Evolutionary conservation across 257 asterid species (phyloP), one percentile per base, ranked within the genome.

Genomic region (Ballota nigra): DNA sequence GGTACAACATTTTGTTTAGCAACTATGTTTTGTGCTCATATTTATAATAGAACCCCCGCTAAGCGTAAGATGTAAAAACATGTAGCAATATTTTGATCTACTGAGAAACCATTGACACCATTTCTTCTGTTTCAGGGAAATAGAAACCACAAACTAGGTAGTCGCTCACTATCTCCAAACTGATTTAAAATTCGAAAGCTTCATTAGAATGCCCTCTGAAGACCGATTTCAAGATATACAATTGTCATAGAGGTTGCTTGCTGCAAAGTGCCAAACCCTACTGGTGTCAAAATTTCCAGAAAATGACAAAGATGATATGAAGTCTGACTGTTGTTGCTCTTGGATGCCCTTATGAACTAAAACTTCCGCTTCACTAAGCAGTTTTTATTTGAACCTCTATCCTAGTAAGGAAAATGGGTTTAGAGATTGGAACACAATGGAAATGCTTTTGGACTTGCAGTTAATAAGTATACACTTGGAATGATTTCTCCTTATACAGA

Each of bases 71-170:
- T 40, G 53, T 57, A 63, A 41, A n/a, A 36, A 13, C 43, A 6
- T 72, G 22, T 16, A 20, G 24, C 65, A 65, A 38, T 58, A 8
- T 34, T 49, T 10, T 19, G 20, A 56, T 31, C 53, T 63, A 64
- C 36, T 24, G 38, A 36, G n/a, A 41, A 33, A 66, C 41, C 23
- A 55, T 24, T 40, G 36, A 63, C 52, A 4, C 18, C 22, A 43
- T 62, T 34, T 49, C 8, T 55, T 80, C 70, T 36, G 45, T 62
- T 74, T 73, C 60, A 47, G 52, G 57, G 47, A 38, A 47, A 79
- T 10, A 52, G 57, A 34, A 65, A 49, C 36, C 33, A 41, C 0
- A 52, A 13, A 43, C 28, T 15, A 36, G 63, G 69, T 29, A 41
- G 15, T 33, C 53, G 4, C 33, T 43, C 23, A 49, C 45, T 43